phyloP scores from a whole-genome alignment of 352 stramenopile species.

The Phytophthora pseudosyringae region DNA sequence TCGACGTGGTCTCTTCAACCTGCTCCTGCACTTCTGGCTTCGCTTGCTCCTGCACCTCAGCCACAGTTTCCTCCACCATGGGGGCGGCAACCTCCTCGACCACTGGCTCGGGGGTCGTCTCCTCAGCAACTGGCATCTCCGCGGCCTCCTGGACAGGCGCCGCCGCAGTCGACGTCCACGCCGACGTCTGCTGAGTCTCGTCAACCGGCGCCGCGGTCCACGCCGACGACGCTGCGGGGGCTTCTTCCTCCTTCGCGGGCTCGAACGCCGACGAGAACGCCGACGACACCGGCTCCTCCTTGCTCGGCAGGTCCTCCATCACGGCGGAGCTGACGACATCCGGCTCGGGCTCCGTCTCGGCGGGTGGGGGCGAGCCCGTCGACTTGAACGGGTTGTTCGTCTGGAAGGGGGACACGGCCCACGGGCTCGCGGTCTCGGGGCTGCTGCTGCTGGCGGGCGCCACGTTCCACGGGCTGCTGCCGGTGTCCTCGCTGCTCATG shows the following conservation, averaged over 20 bases:
- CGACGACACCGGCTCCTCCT: slow-evolving; percentile 9
- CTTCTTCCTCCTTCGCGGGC: slow-evolving; percentile 15
- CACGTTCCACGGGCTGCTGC: slow-evolving; percentile 63
- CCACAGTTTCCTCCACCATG: slow-evolving; percentile 13
- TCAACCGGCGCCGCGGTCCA: slow-evolving; percentile 19
- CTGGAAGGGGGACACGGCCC: slow-evolving; percentile 52
- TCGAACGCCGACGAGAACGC: slow-evolving; percentile 31
- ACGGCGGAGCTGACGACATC: slow-evolving; percentile 39
- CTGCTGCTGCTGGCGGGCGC: slow-evolving; percentile 37
- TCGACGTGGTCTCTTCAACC: slow-evolving; percentile 8
- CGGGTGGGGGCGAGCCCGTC: slow-evolving; percentile 2
- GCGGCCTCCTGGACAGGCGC: slow-evolving; percentile 16
- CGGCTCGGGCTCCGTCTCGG: slow-evolving; percentile 40
- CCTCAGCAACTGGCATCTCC: slow-evolving; percentile 1
- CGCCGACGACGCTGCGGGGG: slow-evolving; percentile 9
- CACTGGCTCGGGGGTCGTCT: slow-evolving; percentile 2
- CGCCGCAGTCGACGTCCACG: slow-evolving; percentile 21
- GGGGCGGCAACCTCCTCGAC: neutral
- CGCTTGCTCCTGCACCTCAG: neutral
- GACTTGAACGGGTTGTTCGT: slow-evolving; percentile 47
- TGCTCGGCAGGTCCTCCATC: slow-evolving; percentile 31
- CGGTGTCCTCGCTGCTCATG: slow-evolving; percentile 41
- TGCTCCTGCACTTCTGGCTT: slow-evolving; percentile 4
- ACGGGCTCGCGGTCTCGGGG: slow-evolving; percentile 36
- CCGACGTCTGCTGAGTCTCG: slow-evolving; percentile 15